Evolutionary conservation across 2,329 filamentous ascomycete genomes (phyloP).

Genomic region (Aspergillus tamarii): DNA sequence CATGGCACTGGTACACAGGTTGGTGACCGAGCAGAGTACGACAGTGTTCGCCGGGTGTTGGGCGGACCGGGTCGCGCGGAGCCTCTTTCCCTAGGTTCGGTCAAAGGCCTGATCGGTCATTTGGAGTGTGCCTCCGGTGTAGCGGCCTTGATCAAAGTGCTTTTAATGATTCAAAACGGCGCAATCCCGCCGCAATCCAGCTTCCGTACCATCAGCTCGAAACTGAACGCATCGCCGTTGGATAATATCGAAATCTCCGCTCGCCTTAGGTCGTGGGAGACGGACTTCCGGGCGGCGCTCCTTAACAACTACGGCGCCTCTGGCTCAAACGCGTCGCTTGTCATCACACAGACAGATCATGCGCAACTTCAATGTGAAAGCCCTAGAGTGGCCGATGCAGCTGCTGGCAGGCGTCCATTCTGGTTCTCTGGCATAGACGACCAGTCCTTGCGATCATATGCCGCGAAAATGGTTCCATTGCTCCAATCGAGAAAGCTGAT

Average conservation of each 20-base stretch:
- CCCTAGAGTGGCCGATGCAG: not conserved
- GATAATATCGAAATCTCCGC: conserved; percentile 18
- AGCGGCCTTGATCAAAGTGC: conserved; percentile 31
- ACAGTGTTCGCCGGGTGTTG: conserved; percentile 25
- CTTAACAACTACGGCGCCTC: conserved; percentile 26
- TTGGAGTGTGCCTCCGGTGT: conserved; percentile 37
- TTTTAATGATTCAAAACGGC: conserved; percentile 32
- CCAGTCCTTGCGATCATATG: not conserved
- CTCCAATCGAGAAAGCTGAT: not conserved
- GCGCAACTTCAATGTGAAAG: not conserved
- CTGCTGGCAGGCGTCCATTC: conserved; percentile 16
- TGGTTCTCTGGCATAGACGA: conserved; percentile 7
- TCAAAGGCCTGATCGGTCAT: conserved; percentile 42
- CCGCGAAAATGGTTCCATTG: not conserved
- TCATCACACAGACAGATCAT: conserved; percentile 4
- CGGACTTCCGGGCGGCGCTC: conserved; percentile 26
- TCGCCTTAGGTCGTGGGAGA: conserved; percentile 17
- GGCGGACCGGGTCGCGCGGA: conserved; percentile 14
- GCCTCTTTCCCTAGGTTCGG: conserved; percentile 30
- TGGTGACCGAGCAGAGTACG: conserved; percentile 35
- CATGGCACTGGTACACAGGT: conserved; percentile 33
- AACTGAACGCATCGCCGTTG: conserved; percentile 16
- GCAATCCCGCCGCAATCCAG: conserved; percentile 32
- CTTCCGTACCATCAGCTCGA: conserved; percentile 26
- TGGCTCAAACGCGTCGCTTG: conserved; percentile 17